Evolutionary conservation across 2,329 filamentous ascomycete species (phyloP), one percentile per base, ranked within the genome.

Genomic region (Zelopaecilomyces penicillatus): DNA sequence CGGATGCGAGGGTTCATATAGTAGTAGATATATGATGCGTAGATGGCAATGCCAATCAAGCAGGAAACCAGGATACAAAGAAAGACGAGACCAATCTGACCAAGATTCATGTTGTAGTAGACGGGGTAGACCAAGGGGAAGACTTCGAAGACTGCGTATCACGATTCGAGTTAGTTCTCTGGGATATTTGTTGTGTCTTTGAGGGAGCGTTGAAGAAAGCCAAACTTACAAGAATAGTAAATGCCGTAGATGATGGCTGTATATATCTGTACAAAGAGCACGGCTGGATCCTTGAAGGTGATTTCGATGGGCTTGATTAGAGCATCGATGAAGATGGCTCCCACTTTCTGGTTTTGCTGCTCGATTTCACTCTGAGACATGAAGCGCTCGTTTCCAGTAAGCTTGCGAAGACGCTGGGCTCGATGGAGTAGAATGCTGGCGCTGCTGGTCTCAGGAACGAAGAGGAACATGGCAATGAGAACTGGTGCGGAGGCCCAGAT

Each of bases 331-430:
- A 75, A 59, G 28, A 81, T 62, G 10, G 67, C 62, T 5, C 60
- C 59, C 3, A 71, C 60, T 39, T 65, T 73, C 53, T 79, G 66
- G 50, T 72, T 68, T n/a, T 64, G 66, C 59, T 80, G 75, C 54
- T 82, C 75, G 48, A 85, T 78, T 59, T 86, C 82, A 43, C 73
- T 75, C 56, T 83, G 77, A 0, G 77, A 74, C 61, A 74, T 72
- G 60, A 84, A 75, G 43, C 65, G 66, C 4, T 60, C 49, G 52
- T 75, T 71, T n/a, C 77, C 78, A 0, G 78, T 82, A 35, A 76
- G 62, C 55, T 73, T 76, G 44, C 82, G 73, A 5, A 85, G 69
- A n/a, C 81, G 75, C 40, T 65, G 57, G 3, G 80, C 78, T 7
- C 82, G 78, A 27, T 73, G 75, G 39, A 79, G 69, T 3, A 85